Evolutionary conservation across 495 filamentous ascomycete genomes (phyloP), one percentile per base, ranked within the genome.

Genomic region (Evernia prunastri): DNA sequence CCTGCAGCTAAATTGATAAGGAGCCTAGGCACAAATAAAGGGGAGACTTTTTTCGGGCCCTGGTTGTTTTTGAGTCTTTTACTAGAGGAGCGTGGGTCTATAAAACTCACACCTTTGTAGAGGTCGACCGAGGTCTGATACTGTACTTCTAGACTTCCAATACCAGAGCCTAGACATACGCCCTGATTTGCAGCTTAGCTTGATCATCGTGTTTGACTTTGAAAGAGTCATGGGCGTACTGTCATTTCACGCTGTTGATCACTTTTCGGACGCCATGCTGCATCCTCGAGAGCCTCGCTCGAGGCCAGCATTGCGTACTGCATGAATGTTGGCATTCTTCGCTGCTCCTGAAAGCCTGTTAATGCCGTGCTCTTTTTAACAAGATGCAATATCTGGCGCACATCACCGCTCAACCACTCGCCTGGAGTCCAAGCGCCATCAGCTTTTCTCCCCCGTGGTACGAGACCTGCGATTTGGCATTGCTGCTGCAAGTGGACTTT

Each of bases 1-100:
- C 94, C 94, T 18, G 94, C 94, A 2, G 88, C 94, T 35, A 97
- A 81, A 71, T 97, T 97, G 74, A 96, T 96, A 56, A 98, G 81
- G 13, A 98, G 84, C 68, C 88, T 87, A 3, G 94, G 93, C 17
- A 97, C 89, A 71, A 97, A 97, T 11, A 96, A 78, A 4, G 94
- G 92, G 27, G 91, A 92, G 20, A 97, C 88, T 72, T 96, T 97
- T 66, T 84, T 90, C 72, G 96, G 93, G 63, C 94, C 91, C 87
- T 92, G 63, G 37, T 5, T 20, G 12, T 20, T 53, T 40, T 53
- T 43, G 56, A 51, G 25, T 15, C 49, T 15, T 42, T n/a, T 20
- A 33, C 29, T 23, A 25, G 40, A 57, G 31, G n/a, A 43, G 36
- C 27, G 43, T 3, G 40, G 57, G 27, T 37, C 53, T 39, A 58